Base-by-base conservation (phyloP, 306 rosid species). In the Boehmeria nivea region DNA sequence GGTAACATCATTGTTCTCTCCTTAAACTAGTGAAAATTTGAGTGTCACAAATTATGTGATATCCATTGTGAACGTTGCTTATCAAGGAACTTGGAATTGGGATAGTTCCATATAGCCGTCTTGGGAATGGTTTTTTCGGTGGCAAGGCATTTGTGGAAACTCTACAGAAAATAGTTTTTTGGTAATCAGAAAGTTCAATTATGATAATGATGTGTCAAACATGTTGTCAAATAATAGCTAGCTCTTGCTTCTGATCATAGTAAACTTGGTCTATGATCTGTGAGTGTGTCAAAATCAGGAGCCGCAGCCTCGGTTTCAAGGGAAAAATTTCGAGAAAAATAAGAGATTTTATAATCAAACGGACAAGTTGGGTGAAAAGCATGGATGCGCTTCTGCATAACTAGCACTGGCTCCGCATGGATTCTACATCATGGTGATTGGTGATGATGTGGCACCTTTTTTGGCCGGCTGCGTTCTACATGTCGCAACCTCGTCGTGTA, bases 331-430 rank as follows among this genome's bases (percentile, higher is more conserved):
- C 7, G 85, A 86, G 61, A 72, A 73, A 52, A 83, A 81, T 83
- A 83, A 78, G 72, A 34, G 38, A 53, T 38, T 83, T 2, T 86
- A 76, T 62, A 49, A 27, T 25, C 43, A 61, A 51, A 11, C 71
- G 31, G 82, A 69, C 52, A 67, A 69, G 60, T 61, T 80, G 75
- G 85, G 88, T 61, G 66, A 64, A 40, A 83, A 68, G 71, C 72
- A 81, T 54, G 71, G 72, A 43, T 78, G 84, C 26, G 54, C 76
- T 40, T 27, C 83, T 23, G 70, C 85, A 43, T 86, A 86, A 42
- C 70, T 86, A 14, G 85, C 95, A 19, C 91, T 80, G n/a, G n/a
- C n/a, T n/a, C n/a, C 56, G 71, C 91, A 0, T 86, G 91, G 91
- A 43, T 83, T 71, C 60, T 77, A 51, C 77, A 67, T 71, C 87